Conservation (phyloP, 1,139 yeast species). For the Saccharomyces hybrid region DNA sequence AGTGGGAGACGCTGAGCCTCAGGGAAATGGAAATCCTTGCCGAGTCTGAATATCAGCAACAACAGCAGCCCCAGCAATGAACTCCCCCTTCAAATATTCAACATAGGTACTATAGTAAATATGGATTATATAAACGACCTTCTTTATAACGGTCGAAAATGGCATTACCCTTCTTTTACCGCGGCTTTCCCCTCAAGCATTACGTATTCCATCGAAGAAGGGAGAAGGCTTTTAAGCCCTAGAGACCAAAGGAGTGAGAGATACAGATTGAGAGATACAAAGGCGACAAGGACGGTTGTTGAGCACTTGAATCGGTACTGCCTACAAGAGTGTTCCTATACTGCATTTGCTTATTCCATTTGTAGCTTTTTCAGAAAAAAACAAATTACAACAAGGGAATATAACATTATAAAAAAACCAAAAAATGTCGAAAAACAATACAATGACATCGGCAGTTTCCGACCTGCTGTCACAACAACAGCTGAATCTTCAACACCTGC, state of each 20-base stretch:
- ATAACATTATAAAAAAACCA: background rate
- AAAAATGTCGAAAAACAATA: conserved; percentile 31
- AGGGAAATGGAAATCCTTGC: conserved; percentile 20
- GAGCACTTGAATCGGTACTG: background rate
- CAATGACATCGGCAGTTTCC: conserved; percentile 31
- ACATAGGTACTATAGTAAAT: background rate
- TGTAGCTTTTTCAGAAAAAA: background rate
- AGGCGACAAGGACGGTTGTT: background rate
- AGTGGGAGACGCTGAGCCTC: conserved; percentile 25
- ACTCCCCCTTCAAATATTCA: too few relatives aligned
- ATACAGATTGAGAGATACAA: background rate
- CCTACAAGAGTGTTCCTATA: background rate
- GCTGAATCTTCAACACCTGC: conserved; percentile 30
- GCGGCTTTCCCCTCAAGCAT: background rate
- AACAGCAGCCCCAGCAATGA: conserved; percentile 1
- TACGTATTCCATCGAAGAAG: background rate
- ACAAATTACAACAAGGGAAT: background rate
- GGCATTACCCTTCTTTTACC: background rate
- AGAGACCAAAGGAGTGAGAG: background rate
- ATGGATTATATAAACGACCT: background rate
- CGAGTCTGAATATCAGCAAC: conserved; percentile 6
- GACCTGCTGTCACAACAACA: conserved; percentile 35
- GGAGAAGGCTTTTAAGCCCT: background rate
- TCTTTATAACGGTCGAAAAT: background rate
- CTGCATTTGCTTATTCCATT: background rate